These are phyloP conservation scores for Ochetophila trinervis DNA, from an alignment of 306 rosid species.

Conservation along the genomic window DNA sequence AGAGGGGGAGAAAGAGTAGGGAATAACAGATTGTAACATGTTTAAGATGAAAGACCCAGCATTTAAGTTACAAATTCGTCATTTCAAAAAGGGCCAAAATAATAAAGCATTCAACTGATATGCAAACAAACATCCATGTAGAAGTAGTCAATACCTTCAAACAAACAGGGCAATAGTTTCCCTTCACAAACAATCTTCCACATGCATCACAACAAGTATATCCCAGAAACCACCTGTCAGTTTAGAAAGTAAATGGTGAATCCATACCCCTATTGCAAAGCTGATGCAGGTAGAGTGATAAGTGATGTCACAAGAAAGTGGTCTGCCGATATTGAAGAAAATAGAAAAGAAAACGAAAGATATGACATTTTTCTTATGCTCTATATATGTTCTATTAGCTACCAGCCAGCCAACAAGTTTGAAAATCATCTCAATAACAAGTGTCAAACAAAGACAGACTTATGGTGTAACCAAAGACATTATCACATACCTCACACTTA, in stretches of 20 bases:
- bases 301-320: neutral
- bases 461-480: neutral
- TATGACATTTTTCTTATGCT: too few species aligned
- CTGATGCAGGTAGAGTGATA: neutral
- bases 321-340: neutral
- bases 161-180: constrained; percentile 97
- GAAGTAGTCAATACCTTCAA: constrained; percentile 60
- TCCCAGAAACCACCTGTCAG: constrained; percentile 90
- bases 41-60: too few species aligned
- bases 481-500: constrained; percentile 77
- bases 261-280: constrained; percentile 2
- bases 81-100: neutral
- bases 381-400: neutral
- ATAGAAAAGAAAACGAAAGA: neutral
- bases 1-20: neutral
- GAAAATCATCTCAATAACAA: neutral
- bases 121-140: neutral
- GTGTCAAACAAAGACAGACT: neutral
- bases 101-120: neutral
- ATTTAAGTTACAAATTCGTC: too few species aligned
- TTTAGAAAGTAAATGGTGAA: constrained; percentile 28
- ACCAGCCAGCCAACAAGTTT: neutral
- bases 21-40: too few species aligned
- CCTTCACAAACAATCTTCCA: constrained; percentile 96
- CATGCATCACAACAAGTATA: constrained; percentile 99